A percentile compares a stretch with the other conserved stretches of the same genome.
Evolutionary conservation across 208 protist species (phyloP).

Genomic region (Spironucleus salmonicida): DNA sequence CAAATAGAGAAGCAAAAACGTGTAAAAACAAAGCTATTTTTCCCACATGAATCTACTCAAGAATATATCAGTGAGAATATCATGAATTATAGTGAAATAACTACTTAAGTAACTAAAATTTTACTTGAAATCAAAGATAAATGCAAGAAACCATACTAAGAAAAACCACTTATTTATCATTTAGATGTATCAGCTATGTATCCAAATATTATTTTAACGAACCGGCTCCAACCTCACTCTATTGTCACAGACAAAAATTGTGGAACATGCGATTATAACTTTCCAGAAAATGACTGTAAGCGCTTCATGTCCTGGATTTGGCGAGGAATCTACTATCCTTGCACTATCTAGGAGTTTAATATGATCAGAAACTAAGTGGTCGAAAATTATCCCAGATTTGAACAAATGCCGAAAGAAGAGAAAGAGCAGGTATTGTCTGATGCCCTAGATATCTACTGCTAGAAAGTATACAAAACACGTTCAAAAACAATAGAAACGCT

Average conservation of each 20-base stretch:
- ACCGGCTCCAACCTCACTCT: constrained; percentile 89
- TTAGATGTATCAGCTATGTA: constrained; percentile 99
- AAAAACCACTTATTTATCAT: constrained; percentile 92
- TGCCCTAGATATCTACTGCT: background rate
- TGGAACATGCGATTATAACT: constrained; percentile 42
- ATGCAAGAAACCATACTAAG: background rate
- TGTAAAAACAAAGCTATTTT: constrained; percentile 26
- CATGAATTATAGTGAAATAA: background rate
- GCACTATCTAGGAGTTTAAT: constrained; percentile 70
- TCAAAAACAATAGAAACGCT: background rate
- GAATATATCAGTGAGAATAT: background rate
- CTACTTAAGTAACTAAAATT: background rate
- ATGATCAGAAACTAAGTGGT: constrained; percentile 79
- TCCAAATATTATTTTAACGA: constrained; percentile 99
- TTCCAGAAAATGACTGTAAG: constrained; percentile 57
- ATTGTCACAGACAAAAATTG: constrained; percentile 43
- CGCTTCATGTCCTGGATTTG: constrained; percentile 92
- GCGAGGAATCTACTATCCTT: constrained; percentile 85
- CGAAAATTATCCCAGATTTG: constrained; percentile 57
- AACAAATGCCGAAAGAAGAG: background rate
- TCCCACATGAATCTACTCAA: background rate
- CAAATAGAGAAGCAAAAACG: constrained; percentile 36
- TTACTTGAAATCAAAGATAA: background rate
- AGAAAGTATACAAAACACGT: background rate
- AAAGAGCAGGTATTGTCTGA: background rate